These are phyloP conservation scores for Setaria viridis DNA, from an alignment of 202 grass and related monocot genomes.

Conservation along the genomic window DNA sequence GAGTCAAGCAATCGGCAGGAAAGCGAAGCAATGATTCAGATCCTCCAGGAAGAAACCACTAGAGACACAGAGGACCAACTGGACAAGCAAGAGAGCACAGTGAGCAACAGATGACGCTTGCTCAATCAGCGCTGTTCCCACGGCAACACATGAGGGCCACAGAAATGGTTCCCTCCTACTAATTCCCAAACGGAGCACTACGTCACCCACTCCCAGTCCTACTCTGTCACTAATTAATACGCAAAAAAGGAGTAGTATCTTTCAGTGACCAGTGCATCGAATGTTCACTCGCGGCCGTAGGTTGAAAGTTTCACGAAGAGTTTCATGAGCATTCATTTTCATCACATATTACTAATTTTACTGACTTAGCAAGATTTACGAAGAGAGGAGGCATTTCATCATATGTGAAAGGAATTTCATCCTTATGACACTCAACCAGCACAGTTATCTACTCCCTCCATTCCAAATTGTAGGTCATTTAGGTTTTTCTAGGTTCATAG, in stretches of 20 bases:
- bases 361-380: no score
- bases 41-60: background rate
- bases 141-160: background rate
- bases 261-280: slow-evolving; percentile 45
- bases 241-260: background rate
- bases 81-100: slow-evolving; percentile 21
- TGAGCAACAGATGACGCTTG: background rate
- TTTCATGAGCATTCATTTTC: no score
- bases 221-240: background rate
- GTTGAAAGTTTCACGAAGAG: no score
- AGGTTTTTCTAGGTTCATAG: no score
- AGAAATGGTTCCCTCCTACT: background rate
- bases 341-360: no score
- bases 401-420: no score
- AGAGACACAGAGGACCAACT: background rate
- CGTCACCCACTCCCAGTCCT: background rate
- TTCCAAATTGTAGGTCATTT: no score
- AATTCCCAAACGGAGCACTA: no score
- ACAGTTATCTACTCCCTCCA: no score
- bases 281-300: slow-evolving; percentile 40
- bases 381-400: no score
- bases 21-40: background rate
- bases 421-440: no score
- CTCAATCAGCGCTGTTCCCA: background rate
- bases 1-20: background rate